These are phyloP conservation scores for Boletus pseudo-olivaceus DNA, from an alignment of 768 basidiomycete species.

Conservation along the genomic window DNA sequence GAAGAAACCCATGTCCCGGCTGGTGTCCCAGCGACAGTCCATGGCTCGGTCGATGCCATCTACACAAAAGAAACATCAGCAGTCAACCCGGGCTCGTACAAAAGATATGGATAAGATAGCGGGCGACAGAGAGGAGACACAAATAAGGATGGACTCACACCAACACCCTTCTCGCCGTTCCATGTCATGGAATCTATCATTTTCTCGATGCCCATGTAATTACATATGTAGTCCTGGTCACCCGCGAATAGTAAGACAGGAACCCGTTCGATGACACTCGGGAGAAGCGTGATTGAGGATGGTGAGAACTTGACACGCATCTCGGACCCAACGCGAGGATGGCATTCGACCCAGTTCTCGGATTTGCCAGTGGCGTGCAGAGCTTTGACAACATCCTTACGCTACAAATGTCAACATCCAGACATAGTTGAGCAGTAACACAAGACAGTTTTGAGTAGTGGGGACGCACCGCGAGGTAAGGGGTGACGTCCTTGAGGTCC, in stretches of 20 bases:
- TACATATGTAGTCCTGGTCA: slow-evolving; percentile 96
- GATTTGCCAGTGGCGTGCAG: slow-evolving; percentile 78
- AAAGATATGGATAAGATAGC: neutral
- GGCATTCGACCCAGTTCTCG: slow-evolving; percentile 88
- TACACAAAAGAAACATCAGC: slow-evolving; percentile 21
- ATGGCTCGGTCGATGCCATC: slow-evolving; percentile 67
- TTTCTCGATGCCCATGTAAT: slow-evolving; percentile 86
- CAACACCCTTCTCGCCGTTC: slow-evolving; percentile 82
- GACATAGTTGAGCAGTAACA: neutral
- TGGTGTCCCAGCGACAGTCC: slow-evolving; percentile 68
- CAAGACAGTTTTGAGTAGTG: neutral
- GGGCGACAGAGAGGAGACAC: neutral
- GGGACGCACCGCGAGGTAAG: slow-evolving; percentile 72
- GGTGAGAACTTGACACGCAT: slow-evolving; percentile 55
- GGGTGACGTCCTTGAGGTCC: slow-evolving; percentile 70
- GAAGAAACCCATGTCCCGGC: slow-evolving; percentile 92
- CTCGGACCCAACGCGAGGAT: slow-evolving; percentile 56
- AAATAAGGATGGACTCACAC: slow-evolving; percentile 47
- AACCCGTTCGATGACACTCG: slow-evolving; percentile 72
- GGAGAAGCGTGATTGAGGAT: slow-evolving; percentile 74
- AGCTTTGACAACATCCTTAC: slow-evolving; percentile 73
- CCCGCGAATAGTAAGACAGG: slow-evolving; percentile 91
- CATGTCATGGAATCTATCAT: slow-evolving; percentile 82
- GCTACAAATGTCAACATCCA: slow-evolving; percentile 40
- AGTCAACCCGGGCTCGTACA: neutral